Base-by-base conservation (phyloP, 1,284 basidiomycete genomes). In the Fomitopsis pinicola region DNA sequence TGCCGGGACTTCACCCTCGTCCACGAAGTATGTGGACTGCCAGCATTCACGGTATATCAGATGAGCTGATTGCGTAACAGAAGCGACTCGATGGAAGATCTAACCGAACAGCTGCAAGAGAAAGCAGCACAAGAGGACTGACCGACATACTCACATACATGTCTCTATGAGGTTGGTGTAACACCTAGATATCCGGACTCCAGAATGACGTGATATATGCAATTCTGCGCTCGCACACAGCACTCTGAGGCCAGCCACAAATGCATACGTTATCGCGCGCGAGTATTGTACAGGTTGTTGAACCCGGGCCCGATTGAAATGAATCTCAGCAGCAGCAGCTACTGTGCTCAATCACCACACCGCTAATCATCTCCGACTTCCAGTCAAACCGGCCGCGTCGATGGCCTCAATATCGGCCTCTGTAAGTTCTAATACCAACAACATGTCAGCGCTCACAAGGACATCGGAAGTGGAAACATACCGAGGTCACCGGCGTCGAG, bases 401-500 rank as follows among this genome's bases (percentile, higher is more conserved):
- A 81, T 80, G 5, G 73, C 71, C 15, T 70, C 68, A 38, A 82
- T 71, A 57, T 81, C 80, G 5, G 71, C 75, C 10, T 61, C 48
- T 0, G 77, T 76, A 17, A 80, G 68, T 17, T 72, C 73, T 69
- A 22, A 22, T 22, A 22, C 22, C 22, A 22, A 22, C 22, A 22
- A 22, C 22, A 22, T 22, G 22, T 22, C 22, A 22, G 22, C 22
- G 22, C 22, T 38, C 22, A 48, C 42, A 3, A 48, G 2, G 12
- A 30, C 10, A 40, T 22, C 22, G 22, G 36, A 45, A 22, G 8
- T 36, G 28, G 38, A 15, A 1, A 72, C 60, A 6, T 26, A 83
- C 82, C 70, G 30, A 83, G 69, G 61, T 81, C 76, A 0, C 73
- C 83, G 0, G 83, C 81, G 1, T 69, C 76, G 46, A 87, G 76